A percentile compares a stretch with the other conserved stretches of the same genome.
phyloP scores from a whole-genome alignment of 352 stramenopile genomes.

The Phytophthora pisi region DNA sequence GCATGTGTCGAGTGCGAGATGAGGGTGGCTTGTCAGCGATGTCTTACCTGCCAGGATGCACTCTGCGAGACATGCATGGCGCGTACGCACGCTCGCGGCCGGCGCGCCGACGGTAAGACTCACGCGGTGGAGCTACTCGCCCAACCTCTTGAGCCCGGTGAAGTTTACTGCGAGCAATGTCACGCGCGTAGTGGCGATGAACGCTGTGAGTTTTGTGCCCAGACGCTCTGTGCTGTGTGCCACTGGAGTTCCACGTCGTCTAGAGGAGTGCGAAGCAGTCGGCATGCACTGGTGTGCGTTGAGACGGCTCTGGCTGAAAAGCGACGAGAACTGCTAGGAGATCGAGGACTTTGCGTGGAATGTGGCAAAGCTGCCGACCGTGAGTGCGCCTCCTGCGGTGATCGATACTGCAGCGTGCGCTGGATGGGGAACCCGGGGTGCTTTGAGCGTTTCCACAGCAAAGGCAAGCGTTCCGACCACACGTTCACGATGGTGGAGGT shows the following conservation, averaged over 20 bases:
- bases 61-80: constrained; percentile 72
- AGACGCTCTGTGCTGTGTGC: constrained; percentile 64
- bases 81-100: constrained; percentile 62
- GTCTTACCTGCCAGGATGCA: constrained; percentile 68
- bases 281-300: constrained; percentile 57
- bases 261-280: constrained; percentile 26
- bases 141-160: constrained; percentile 45
- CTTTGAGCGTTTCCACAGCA: constrained; percentile 83
- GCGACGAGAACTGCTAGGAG: constrained; percentile 53
- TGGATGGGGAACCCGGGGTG: constrained; percentile 87
- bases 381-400: constrained; percentile 62
- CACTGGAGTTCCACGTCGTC: constrained; percentile 39
- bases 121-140: constrained; percentile 58
- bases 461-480: constrained; percentile 71
- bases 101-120: constrained; percentile 28
- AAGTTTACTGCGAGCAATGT: constrained; percentile 75
- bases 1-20: constrained; percentile 80
- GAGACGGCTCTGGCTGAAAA: constrained; percentile 67
- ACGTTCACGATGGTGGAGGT: constrained; percentile 43
- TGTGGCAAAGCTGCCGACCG: constrained; percentile 78
- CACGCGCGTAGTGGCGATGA: constrained; percentile 54
- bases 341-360: constrained; percentile 71
- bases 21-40: constrained; percentile 66
- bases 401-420: constrained; percentile 83
- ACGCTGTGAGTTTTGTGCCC: constrained; percentile 60